Conservation (phyloP, 768 basidiomycete species). For the Scleroderma citrinum region DNA sequence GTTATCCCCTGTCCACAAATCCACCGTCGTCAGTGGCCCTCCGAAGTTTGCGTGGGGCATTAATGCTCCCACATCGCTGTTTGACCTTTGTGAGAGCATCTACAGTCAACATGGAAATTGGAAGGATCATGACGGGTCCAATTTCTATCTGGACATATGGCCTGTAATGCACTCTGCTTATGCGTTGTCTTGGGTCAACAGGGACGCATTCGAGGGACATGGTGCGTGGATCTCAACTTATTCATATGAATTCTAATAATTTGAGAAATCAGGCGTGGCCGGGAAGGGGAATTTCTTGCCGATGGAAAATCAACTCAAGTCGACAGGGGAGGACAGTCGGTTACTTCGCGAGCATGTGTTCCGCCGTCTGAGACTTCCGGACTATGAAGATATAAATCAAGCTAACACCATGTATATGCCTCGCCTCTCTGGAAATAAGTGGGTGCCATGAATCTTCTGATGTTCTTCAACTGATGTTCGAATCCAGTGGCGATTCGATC, state of each 20-base stretch:
- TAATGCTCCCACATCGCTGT: conserved; percentile 25
- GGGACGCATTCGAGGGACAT: conserved; percentile 26
- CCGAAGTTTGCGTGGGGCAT: conserved; percentile 29
- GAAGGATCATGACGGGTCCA: conserved; percentile 8
- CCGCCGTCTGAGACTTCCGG: conserved; percentile 6
- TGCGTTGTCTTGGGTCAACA: conserved; percentile 27
- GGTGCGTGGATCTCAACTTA: conserved; percentile 11
- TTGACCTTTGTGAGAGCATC: conserved; percentile 27
- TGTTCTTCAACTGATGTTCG: background rate
- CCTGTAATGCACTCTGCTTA: conserved; percentile 19
- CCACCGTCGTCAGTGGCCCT: conserved; percentile 21
- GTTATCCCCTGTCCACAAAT: conserved; percentile 7
- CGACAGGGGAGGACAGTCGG: background rate
- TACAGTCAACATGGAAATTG: conserved; percentile 15
- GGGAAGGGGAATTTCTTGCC: conserved; percentile 14
- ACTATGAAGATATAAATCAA: conserved; percentile 6
- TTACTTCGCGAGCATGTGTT: conserved; percentile 10
- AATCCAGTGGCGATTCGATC: conserved; percentile 7
- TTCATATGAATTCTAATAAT: background rate
- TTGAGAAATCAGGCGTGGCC: conserved; percentile 6
- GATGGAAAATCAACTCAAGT: conserved; percentile 7
- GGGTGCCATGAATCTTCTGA: background rate
- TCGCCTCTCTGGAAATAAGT: conserved; percentile 26
- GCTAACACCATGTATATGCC: conserved; percentile 26
- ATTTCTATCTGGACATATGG: conserved; percentile 29